Evolutionary conservation across 345 rosid genomes (phyloP).

Genomic region (Syzygium grande): DNA sequence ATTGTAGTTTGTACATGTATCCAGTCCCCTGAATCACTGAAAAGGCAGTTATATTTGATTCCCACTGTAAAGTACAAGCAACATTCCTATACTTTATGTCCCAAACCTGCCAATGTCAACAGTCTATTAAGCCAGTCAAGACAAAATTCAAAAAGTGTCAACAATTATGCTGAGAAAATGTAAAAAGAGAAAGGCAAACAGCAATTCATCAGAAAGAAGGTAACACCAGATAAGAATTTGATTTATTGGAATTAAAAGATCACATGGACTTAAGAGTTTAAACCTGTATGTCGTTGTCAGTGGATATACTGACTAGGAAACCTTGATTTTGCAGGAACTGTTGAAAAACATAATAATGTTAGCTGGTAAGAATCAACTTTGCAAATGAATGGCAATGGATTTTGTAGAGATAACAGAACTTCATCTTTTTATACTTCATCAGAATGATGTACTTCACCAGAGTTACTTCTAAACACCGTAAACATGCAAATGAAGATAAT

Average conservation of each 20-base stretch:
- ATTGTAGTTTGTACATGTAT: constrained; percentile 42
- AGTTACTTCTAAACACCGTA: not conserved
- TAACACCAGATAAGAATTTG: not conserved
- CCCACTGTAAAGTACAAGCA: constrained; percentile 54
- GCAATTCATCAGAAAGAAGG: not conserved
- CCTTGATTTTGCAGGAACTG: constrained; percentile 85
- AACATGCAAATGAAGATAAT: not conserved
- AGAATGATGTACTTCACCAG: not conserved
- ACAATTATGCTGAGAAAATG: not conserved
- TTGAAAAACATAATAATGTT: constrained; percentile 2
- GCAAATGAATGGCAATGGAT: not conserved
- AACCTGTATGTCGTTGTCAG: constrained; percentile 79
- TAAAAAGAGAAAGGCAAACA: not conserved
- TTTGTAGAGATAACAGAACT: not conserved
- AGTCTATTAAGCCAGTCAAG: constrained; percentile 11
- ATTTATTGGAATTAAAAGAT: not conserved
- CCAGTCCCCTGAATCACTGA: constrained; percentile 60
- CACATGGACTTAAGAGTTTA: not conserved
- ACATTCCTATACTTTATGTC: constrained; percentile 54
- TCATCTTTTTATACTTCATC: not conserved
- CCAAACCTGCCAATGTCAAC: constrained; percentile 61
- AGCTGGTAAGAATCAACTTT: not conserved
- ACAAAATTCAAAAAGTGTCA: not conserved
- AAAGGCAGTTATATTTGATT: constrained; percentile 76
- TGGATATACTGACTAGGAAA: constrained; percentile 54